Evolutionary conservation across 257 asterid species (phyloP).

Genomic region (Ocimum tenuiflorum): DNA sequence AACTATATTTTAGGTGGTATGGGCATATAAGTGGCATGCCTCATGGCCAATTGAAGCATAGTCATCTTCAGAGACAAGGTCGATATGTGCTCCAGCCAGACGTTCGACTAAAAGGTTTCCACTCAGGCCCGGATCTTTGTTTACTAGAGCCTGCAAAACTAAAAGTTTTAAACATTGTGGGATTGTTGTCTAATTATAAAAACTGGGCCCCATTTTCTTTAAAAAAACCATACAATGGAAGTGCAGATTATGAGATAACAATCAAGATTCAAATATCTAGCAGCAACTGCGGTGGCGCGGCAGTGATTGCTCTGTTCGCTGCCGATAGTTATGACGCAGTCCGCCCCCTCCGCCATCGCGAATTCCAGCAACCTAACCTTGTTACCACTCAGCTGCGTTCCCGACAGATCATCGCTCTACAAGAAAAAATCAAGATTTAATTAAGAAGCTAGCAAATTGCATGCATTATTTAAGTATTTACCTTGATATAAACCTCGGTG

Average conservation of each 20-base stretch:
- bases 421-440: not conserved
- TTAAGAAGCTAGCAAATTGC: not conserved
- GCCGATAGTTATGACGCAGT: constrained; percentile 80
- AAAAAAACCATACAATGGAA: constrained; percentile 48
- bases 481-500: constrained; percentile 91
- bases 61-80: constrained; percentile 92
- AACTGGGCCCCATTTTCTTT: too few relatives aligned
- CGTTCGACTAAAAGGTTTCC: constrained; percentile 97
- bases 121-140: constrained; percentile 83
- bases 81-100: constrained; percentile 83
- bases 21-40: constrained; percentile 34
- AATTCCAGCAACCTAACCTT: constrained; percentile 94
- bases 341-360: constrained; percentile 85
- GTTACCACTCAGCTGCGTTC: constrained; percentile 97
- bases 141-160: constrained; percentile 48
- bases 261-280: constrained; percentile 81
- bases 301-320: constrained; percentile 98
- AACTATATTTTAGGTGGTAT: too few relatives aligned
- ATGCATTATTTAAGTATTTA: not conserved
- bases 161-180: not conserved
- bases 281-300: constrained; percentile 94
- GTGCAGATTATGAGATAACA: constrained; percentile 82
- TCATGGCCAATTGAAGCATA: constrained; percentile 71
- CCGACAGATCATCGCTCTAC: constrained; percentile 94
- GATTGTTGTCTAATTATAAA: too few relatives aligned